Percentiles rank a stretch among this genome's conserved stretches.
Conservation (phyloP, 1,284 basidiomycete genomes). For the Ustilago trichophora region DNA sequence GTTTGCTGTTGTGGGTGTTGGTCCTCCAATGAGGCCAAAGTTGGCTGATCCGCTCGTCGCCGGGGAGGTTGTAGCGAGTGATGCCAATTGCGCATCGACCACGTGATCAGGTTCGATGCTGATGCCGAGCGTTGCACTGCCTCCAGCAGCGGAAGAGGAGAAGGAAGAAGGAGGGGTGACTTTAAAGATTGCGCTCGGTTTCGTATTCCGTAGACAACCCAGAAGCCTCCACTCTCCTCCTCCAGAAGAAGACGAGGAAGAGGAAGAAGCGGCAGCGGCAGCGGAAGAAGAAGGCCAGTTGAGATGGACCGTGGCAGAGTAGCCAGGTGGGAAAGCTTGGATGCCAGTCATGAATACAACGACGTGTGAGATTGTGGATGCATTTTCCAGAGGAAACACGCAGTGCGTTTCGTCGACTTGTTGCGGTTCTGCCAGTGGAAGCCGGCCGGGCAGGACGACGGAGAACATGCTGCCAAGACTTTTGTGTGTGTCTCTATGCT, state of each 20-base stretch:
- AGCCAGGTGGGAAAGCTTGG: slow-evolving; percentile 61
- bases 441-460: slow-evolving; percentile 60
- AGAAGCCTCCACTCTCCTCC: slow-evolving; percentile 54
- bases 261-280: neutral
- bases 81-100: slow-evolving; percentile 56
- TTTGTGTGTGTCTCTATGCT: too few species aligned
- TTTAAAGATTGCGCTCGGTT: slow-evolving; percentile 64
- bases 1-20: neutral
- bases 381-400: slow-evolving; percentile 59
- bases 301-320: slow-evolving; percentile 61
- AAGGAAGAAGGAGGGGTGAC: slow-evolving; percentile 1
- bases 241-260: neutral
- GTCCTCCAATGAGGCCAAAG: slow-evolving; percentile 4
- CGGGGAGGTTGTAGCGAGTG: slow-evolving; percentile 1
- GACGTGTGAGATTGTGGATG: slow-evolving; percentile 54
- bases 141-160: neutral
- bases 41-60: neutral
- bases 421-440: slow-evolving; percentile 56
- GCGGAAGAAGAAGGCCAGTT: slow-evolving; percentile 48
- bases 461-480: slow-evolving; percentile 56
- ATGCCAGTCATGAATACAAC: slow-evolving; percentile 64
- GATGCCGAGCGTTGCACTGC: slow-evolving; percentile 58
- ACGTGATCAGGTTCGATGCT: slow-evolving; percentile 55
- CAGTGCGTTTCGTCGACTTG: slow-evolving; percentile 64
- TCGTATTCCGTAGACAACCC: slow-evolving; percentile 58